Percentiles rank a stretch among this genome's conserved stretches.
Conservation (phyloP, 768 basidiomycete species). For the Tricholoma saponaceum region DNA sequence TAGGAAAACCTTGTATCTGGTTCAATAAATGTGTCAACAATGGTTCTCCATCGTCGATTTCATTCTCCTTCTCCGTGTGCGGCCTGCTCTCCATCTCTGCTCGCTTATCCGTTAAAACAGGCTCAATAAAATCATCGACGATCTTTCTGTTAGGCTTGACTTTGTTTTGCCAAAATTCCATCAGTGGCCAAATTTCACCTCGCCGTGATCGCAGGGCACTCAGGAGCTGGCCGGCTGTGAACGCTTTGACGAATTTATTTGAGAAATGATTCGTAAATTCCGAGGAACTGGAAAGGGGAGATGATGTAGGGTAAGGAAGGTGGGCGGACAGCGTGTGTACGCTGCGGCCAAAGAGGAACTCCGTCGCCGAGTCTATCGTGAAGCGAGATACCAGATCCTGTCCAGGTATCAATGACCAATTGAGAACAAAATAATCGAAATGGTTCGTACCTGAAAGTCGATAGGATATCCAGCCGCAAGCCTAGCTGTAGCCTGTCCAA, state of each 20-base stretch:
- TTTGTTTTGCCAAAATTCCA: slow-evolving; percentile 49
- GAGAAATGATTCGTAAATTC: slow-evolving; percentile 26
- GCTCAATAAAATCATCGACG: slow-evolving; percentile 48
- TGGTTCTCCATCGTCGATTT: neutral
- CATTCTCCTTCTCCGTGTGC: neutral
- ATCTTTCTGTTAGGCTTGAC: slow-evolving; percentile 39
- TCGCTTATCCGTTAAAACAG: slow-evolving; percentile 36
- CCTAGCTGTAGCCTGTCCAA: slow-evolving; percentile 37
- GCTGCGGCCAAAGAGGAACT: slow-evolving; percentile 51
- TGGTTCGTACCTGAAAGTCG: slow-evolving; percentile 47
- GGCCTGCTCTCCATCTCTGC: neutral
- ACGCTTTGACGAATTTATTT: slow-evolving; percentile 42
- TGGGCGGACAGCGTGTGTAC: slow-evolving; percentile 43
- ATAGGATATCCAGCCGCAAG: slow-evolving; percentile 44
- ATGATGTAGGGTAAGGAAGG: slow-evolving; percentile 42
- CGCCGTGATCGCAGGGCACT: slow-evolving; percentile 35
- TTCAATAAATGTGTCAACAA: neutral
- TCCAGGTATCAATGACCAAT: neutral
- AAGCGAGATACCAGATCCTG: slow-evolving; percentile 53
- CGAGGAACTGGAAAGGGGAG: slow-evolving; percentile 15
- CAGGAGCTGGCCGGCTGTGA: slow-evolving; percentile 42
- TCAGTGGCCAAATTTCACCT: slow-evolving; percentile 46
- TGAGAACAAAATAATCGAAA: no score
- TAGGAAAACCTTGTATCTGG: neutral
- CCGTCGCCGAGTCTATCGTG: slow-evolving; percentile 55